Conservation (phyloP, 139 green algal species). For the Chlamydomonas sp. region DNA sequence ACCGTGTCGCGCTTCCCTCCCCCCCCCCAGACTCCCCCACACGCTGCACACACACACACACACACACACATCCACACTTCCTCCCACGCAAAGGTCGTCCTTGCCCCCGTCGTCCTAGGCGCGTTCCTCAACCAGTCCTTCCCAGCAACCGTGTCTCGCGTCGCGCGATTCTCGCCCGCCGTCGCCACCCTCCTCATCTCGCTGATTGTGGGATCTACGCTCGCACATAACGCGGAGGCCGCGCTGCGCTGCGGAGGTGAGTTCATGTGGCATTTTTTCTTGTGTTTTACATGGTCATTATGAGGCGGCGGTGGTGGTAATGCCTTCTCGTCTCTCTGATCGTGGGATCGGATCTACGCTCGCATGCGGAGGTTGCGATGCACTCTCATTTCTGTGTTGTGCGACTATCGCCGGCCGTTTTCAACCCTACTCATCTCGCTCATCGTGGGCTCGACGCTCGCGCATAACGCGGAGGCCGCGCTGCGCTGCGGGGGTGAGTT, state of each 20-base stretch:
- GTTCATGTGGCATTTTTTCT: constrained; percentile 39
- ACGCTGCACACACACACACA: not conserved
- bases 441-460: constrained; percentile 51
- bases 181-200: constrained; percentile 53
- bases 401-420: constrained; percentile 40
- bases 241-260: constrained; percentile 17
- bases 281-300: constrained; percentile 46
- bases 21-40: not conserved
- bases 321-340: too few species aligned
- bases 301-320: constrained; percentile 10
- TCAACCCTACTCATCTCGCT: constrained; percentile 49
- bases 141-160: constrained; percentile 28
- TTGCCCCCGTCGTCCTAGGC: constrained; percentile 62
- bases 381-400: constrained; percentile 16
- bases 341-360: constrained; percentile 49
- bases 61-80: not conserved
- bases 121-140: constrained; percentile 43
- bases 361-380: constrained; percentile 27
- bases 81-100: constrained; percentile 50
- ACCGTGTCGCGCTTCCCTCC: constrained; percentile 21
- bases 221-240: constrained; percentile 43
- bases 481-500: constrained; percentile 29
- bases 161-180: constrained; percentile 39
- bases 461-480: constrained; percentile 31
- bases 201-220: constrained; percentile 42